Percentiles rank a stretch among this genome's conserved stretches.
Evolutionary conservation across 176 grass and related monocot genomes (phyloP).

Genomic region (Bothriochloa decipiens): DNA sequence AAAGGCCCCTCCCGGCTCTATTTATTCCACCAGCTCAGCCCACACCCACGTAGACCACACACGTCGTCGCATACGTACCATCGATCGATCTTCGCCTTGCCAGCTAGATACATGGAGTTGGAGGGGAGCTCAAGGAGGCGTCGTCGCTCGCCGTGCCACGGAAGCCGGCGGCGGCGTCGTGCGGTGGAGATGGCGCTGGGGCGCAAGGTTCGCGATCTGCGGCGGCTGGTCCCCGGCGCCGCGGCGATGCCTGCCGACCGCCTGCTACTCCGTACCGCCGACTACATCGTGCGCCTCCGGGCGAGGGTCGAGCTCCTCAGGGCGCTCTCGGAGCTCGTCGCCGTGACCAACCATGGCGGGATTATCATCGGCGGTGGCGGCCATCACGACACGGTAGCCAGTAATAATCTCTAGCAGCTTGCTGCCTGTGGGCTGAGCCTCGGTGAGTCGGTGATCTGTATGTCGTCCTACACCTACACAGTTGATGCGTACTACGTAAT

Average conservation of each 20-base stretch:
- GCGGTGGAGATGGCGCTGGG: conserved; percentile 16
- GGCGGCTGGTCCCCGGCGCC: conserved; percentile 74
- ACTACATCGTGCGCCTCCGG: conserved; percentile 74
- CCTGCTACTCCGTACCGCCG: conserved; percentile 69
- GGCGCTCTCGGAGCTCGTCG: conserved; percentile 65
- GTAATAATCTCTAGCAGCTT: neutral
- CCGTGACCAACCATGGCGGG: conserved; percentile 13
- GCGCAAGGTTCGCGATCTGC: conserved; percentile 81
- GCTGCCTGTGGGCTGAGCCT: neutral
- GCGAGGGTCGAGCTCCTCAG: conserved; percentile 66
- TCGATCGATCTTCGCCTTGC: neutral
- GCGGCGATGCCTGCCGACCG: conserved; percentile 56
- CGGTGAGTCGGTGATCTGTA: neutral
- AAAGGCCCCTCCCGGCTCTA: conserved; percentile 9
- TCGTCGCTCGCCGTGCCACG: conserved; percentile 21
- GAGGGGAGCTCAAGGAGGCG: conserved; percentile 25
- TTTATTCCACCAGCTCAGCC: conserved; percentile 41
- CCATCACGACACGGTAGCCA: neutral
- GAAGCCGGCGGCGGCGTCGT: neutral
- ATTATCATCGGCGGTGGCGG: neutral
- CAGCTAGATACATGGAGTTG: conserved; percentile 45
- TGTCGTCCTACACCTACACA: neutral
- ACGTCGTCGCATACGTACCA: neutral
- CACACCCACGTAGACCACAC: neutral
- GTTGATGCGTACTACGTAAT: too few relatives aligned